These are phyloP conservation scores for Chimonanthus salicifolius DNA, from an alignment of 164 flowering plant genomes.

Conservation along the genomic window DNA sequence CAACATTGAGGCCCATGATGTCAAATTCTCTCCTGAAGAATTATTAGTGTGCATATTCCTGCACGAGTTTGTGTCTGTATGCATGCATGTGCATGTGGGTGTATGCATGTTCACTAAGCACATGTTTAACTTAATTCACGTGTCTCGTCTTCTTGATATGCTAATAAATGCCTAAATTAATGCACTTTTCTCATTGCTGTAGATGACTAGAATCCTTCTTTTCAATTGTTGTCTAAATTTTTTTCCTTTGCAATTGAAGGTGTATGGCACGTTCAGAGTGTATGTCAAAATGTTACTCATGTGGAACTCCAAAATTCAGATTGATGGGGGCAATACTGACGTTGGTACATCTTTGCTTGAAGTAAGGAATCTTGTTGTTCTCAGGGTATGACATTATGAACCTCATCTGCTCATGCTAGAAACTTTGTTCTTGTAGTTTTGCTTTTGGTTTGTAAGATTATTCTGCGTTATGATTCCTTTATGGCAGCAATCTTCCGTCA, in stretches of 20 bases:
- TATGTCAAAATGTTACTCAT: constrained; percentile 83
- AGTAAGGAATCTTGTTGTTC: constrained; percentile 81
- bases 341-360: constrained; percentile 82
- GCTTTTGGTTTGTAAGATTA: neutral
- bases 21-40: no score
- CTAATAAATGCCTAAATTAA: no score
- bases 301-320: constrained; percentile 83
- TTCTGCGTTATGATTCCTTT: neutral
- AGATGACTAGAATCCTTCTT: neutral
- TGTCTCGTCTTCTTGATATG: no score
- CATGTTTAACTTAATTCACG: no score
- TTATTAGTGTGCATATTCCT: no score
- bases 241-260: constrained; percentile 42
- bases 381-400: constrained; percentile 48
- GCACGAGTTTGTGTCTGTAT: no score
- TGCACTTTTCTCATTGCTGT: neutral
- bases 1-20: no score
- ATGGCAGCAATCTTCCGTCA: constrained; percentile 68
- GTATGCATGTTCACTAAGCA: no score
- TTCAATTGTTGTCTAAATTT: neutral
- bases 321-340: constrained; percentile 69
- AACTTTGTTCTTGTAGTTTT: neutral
- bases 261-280: constrained; percentile 84
- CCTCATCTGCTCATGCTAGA: constrained; percentile 2
- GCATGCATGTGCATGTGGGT: no score